Base-by-base conservation (phyloP, 179 eudicot genomes). In the Camellia oleifera region DNA sequence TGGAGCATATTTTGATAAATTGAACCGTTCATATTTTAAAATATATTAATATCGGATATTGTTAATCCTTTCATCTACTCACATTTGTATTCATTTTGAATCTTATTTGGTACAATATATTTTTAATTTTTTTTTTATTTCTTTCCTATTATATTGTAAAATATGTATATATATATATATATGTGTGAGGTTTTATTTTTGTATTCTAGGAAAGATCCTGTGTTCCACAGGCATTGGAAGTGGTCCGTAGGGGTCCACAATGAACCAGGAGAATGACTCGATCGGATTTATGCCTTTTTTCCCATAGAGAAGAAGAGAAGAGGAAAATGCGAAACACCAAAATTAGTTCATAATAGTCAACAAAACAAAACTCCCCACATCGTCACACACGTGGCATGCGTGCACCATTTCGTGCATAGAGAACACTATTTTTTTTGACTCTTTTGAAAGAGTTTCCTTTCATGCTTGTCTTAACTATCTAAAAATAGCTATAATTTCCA, bases 141-240 rank as follows among this genome's bases (percentile, higher is more conserved):
- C 32, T 1, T 32, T 32, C 32, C 32, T 32, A 32, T 32, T 32
- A 32, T 32, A 32, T 32, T 32, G 32, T 32, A 32, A 32, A 32
- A 32, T 32, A 32, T 32, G 32, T n/a, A n/a, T n/a, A n/a, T n/a
- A n/a, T 32, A 32, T 45, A 11, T 12, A 40, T 14, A 18, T 76
- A 18, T 44, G 46, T 48, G 11, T 64, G n/a, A 61, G 11, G 7
- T 15, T 61, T 17, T 61, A 15, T 17, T 61, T 61, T 3, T 61
- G 14, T 9, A 42, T 20, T 44, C 10, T n/a, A 7, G 54, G 1
- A 6, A 5, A 17, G 15, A 7, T n/a, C 8, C 53, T 15, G 6
- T 69, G 57, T 77, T 74, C 83, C 81, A 48, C 77, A 50, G 64
- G 85, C 53, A 70, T 84, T 81, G 84, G 83, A 86, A 78, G 82